Base-by-base conservation (phyloP, 1,139 yeast species). In the Arxiozyma telluris region DNA sequence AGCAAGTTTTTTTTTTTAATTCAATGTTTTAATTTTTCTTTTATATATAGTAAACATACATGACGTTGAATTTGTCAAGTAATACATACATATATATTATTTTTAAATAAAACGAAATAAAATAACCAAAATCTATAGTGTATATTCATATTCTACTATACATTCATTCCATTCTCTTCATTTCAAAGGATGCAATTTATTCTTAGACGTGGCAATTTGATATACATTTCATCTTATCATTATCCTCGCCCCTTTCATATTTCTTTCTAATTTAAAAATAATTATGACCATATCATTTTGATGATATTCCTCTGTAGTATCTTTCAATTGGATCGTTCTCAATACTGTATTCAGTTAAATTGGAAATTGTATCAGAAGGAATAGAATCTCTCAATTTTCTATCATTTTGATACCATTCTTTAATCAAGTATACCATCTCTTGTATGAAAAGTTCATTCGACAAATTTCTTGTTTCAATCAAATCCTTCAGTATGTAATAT, bases 341-440 rank as follows among this genome's bases (percentile, higher is more conserved):
- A 41, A 67, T 58, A 42, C 58, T 62, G 51, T 67, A 69, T 9
- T 60, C 63, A 8, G 58, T 56, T 51, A 67, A 50, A 41, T 58
- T 53, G 23, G 61, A 54, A 15, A 65, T 59, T 34, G 63, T 63
- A 47, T 68, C 68, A 52, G 57, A 61, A 68, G 71, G 69, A 49
- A 84, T 73, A 30, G 77, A 71, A 58, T 81, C 87, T 62, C 87
- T 74, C 57, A 85, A 71, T 61, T 76, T 80, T 61, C 82, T 79
- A 62, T 85, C 91, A 45, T 76, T 74, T 47, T 75, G 69, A 65
- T 82, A 84, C 94, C 94, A 85, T 44, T 69, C 73, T 60, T 82
- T 75, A 53, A 86, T 80, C 65, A 86, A 73, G 65, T 81, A 80
- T 11, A 73, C 67, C 84, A 84, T 81, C 64, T 84, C 90, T 49